These are phyloP conservation scores for Aspergillus sp. DNA, from an alignment of 2,329 filamentous ascomycete genomes.

Conservation along the genomic window DNA sequence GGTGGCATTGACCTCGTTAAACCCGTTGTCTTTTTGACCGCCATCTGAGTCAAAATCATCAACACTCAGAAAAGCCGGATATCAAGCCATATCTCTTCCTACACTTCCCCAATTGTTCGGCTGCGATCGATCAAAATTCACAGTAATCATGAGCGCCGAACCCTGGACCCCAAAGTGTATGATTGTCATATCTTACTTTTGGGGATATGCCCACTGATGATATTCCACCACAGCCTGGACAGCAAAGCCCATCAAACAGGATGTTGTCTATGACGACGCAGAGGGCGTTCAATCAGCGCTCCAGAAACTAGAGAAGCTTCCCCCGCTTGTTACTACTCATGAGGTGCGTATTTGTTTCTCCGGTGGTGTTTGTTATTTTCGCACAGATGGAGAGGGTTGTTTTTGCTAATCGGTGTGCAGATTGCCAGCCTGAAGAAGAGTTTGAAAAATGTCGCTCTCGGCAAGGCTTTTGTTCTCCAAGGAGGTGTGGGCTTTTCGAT, in stretches of 20 bases:
- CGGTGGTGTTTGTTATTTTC: background rate
- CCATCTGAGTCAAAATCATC: background rate
- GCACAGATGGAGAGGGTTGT: background rate
- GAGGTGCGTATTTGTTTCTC: conserved; percentile 32
- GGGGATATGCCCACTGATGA: background rate
- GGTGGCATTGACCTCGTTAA: background rate
- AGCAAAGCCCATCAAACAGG: conserved; percentile 26
- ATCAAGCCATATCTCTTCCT: background rate
- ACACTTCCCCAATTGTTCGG: background rate
- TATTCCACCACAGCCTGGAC: conserved; percentile 18
- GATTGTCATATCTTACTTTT: background rate
- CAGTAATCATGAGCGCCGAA: background rate
- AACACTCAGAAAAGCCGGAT: background rate
- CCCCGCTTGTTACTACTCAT: conserved; percentile 48
- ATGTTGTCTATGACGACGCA: conserved; percentile 43
- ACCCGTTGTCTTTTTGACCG: background rate
- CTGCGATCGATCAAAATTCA: background rate
- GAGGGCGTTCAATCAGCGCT: conserved; percentile 41
- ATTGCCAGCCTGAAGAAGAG: conserved; percentile 76
- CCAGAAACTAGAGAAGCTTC: conserved; percentile 44
- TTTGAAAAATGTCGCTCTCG: conserved; percentile 81
- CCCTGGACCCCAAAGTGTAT: background rate
- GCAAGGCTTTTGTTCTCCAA: conserved; percentile 90
- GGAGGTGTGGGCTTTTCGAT: conserved; percentile 57
- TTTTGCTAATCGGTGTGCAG: conserved; percentile 22